phyloP scores from a whole-genome alignment of 2,329 filamentous ascomycete genomes.

The Botrytis hyacinthi region DNA sequence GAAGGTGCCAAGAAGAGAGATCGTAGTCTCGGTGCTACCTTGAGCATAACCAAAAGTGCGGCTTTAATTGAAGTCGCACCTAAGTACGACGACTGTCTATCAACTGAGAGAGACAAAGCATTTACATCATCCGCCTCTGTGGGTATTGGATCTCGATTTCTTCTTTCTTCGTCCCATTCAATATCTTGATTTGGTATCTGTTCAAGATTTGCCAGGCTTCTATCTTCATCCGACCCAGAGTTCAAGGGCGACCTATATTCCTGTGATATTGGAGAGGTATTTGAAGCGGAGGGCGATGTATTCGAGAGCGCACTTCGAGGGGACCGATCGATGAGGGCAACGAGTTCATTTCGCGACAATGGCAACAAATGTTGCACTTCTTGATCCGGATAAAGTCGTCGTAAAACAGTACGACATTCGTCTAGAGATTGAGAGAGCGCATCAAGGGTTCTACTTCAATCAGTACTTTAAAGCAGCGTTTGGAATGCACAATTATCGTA shows the following conservation, averaged over 20 bases:
- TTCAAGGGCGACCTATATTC: slow-evolving; percentile 50
- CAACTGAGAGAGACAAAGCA: slow-evolving; percentile 57
- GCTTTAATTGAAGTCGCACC: slow-evolving; percentile 75
- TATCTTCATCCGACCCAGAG: slow-evolving; percentile 48
- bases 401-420: slow-evolving; percentile 62
- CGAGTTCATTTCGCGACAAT: slow-evolving; percentile 58
- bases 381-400: slow-evolving; percentile 59
- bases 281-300: slow-evolving; percentile 52
- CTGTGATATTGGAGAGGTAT: slow-evolving; percentile 50
- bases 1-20: slow-evolving; percentile 46
- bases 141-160: slow-evolving; percentile 55
- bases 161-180: slow-evolving; percentile 65
- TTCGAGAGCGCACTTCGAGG: slow-evolving; percentile 38
- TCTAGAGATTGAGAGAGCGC: slow-evolving; percentile 63
- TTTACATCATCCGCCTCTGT: slow-evolving; percentile 69
- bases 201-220: slow-evolving; percentile 55
- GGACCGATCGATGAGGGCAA: slow-evolving; percentile 54
- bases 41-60: slow-evolving; percentile 65
- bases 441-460: slow-evolving; percentile 52
- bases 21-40: slow-evolving; percentile 51
- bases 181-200: slow-evolving; percentile 64
- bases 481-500: slow-evolving; percentile 41
- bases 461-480: slow-evolving; percentile 26
- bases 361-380: slow-evolving; percentile 52
- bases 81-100: slow-evolving; percentile 65